Conservation (phyloP, 2,329 filamentous ascomycete genomes). For the Stemphylium lycopersici region DNA sequence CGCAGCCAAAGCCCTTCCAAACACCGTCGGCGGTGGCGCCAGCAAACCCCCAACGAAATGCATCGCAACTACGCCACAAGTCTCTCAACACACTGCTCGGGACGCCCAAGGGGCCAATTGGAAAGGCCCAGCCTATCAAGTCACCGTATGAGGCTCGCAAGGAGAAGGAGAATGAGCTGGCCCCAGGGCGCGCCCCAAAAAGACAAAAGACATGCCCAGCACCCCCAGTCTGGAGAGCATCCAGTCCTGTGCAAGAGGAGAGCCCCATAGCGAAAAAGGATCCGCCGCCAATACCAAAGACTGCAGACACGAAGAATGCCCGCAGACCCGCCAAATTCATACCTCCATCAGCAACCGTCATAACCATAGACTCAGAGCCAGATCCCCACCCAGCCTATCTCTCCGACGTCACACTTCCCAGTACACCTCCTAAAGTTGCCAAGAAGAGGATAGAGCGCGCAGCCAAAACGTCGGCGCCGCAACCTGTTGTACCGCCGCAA, state of each 20-base stretch:
- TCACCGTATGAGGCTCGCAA: conserved; percentile 69
- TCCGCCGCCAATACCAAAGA: conserved; percentile 31
- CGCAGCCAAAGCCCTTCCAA: conserved; percentile 27
- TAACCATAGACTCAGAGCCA: conserved; percentile 46
- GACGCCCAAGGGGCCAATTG: conserved; percentile 67
- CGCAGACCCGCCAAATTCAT: conserved; percentile 24
- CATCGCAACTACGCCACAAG: conserved; percentile 59
- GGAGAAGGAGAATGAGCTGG: conserved; percentile 40
- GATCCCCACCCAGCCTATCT: conserved; percentile 24
- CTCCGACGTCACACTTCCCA: conserved; percentile 35
- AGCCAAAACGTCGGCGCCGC: conserved; percentile 9
- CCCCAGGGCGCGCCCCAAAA: conserved; percentile 47
- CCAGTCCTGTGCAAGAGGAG: conserved; percentile 22
- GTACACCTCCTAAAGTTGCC: conserved; percentile 20
- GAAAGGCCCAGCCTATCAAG: conserved; percentile 64
- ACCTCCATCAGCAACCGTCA: conserved; percentile 38
- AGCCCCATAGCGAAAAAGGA: conserved; percentile 19
- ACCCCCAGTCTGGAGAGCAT: conserved; percentile 14
- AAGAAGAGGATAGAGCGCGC: not conserved
- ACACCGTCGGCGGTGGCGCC: conserved; percentile 26
- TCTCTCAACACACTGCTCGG: conserved; percentile 70
- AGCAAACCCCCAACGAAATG: conserved; percentile 16
- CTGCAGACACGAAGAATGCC: conserved; percentile 27
- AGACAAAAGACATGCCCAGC: conserved; percentile 42
- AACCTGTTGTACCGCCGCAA: conserved; percentile 3